A percentile compares a stretch with the other conserved stretches of the same genome.
phyloP scores from a whole-genome alignment of 345 rosid genomes.

The Eutrema heterophyllum region DNA sequence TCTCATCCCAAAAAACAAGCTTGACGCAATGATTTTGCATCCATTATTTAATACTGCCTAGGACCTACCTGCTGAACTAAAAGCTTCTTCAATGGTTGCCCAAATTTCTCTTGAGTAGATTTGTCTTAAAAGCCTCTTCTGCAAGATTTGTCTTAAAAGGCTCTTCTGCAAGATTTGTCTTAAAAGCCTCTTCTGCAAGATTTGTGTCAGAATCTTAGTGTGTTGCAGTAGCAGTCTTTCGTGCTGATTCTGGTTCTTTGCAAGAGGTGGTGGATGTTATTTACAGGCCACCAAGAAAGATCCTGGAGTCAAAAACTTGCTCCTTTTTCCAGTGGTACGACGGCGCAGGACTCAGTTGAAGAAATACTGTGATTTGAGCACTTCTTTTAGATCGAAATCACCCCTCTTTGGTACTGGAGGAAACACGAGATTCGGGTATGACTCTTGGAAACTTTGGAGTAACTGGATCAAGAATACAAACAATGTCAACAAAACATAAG shows the following conservation, averaged over 20 bases:
- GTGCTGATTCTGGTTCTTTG: not conserved
- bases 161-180: slow-evolving; percentile 21
- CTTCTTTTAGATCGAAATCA: slow-evolving; percentile 68
- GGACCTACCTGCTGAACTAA: not conserved
- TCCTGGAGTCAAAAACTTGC: not conserved
- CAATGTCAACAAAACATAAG: slow-evolving; percentile 6
- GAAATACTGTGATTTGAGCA: slow-evolving; percentile 76
- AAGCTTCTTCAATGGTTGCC: slow-evolving; percentile 2
- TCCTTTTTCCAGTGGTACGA: not conserved
- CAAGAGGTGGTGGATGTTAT: slow-evolving; percentile 20
- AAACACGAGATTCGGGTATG: slow-evolving; percentile 63
- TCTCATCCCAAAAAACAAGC: not conserved
- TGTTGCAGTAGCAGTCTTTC: not conserved
- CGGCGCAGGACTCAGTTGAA: slow-evolving; percentile 56
- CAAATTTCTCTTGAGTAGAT: not conserved
- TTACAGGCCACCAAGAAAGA: slow-evolving; percentile 28
- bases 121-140: not conserved
- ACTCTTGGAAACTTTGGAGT: slow-evolving; percentile 71
- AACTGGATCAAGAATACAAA: slow-evolving; percentile 46
- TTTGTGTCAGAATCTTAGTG: slow-evolving; percentile 7
- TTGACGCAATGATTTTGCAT: slow-evolving; percentile 12
- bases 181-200: slow-evolving; percentile 15
- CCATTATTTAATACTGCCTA: slow-evolving; percentile 2
- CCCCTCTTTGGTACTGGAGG: slow-evolving; percentile 89
- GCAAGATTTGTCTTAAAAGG: slow-evolving; percentile 9